Conservation (phyloP, 371 early-diverging fungal genomes). For the Mucor mucedo region DNA sequence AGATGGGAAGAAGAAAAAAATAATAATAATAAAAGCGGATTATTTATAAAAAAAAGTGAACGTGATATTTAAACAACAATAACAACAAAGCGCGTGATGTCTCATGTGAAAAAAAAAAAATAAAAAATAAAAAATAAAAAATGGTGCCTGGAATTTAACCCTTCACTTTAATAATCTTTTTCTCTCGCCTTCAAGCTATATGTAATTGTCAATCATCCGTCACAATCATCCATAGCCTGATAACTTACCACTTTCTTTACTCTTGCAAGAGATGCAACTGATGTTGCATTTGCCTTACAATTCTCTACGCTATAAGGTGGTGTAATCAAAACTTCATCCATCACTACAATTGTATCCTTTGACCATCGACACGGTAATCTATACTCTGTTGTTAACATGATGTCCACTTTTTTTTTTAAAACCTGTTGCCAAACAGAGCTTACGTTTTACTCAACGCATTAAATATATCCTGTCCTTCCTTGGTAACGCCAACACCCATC, state of each 20-base stretch:
- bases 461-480: conserved; percentile 80
- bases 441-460: conserved; percentile 85
- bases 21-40: not conserved
- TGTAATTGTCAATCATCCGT: not conserved
- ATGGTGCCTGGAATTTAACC: conserved; percentile 3
- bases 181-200: conserved; percentile 64
- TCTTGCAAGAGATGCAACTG: conserved; percentile 66
- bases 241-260: conserved; percentile 78
- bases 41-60: not conserved
- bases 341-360: conserved; percentile 76
- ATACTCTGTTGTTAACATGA: not conserved
- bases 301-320: conserved; percentile 77
- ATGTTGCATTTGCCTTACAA: conserved; percentile 64
- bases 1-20: conserved; percentile 4
- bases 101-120: conserved; percentile 6
- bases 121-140: conserved; percentile 7
- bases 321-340: conserved; percentile 82
- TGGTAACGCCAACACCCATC: conserved; percentile 82
- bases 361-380: conserved; percentile 86
- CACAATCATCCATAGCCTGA: no score
- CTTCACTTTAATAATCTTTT: conserved; percentile 36
- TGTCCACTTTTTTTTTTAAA: not conserved
- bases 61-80: conserved; percentile 1
- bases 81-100: conserved; percentile 7
- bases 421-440: conserved; percentile 17